Percentiles rank a stretch among this genome's conserved stretches.
phyloP scores from a whole-genome alignment of 495 filamentous ascomycete genomes.

The Neurospora sp. region DNA sequence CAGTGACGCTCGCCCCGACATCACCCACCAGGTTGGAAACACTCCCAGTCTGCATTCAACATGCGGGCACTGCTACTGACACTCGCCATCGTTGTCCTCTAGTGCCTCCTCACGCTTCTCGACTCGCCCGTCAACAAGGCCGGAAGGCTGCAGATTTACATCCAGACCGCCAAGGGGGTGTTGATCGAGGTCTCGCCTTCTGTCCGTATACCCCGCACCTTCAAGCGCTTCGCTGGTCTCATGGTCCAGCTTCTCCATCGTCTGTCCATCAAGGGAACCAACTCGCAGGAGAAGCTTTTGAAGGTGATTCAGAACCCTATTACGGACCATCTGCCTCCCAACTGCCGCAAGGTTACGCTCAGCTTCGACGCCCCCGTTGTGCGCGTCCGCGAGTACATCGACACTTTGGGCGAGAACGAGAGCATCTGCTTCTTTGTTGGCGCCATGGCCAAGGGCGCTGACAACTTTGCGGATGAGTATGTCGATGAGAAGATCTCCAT shows the following conservation, averaged over 20 bases:
- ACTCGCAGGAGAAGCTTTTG: constrained; percentile 92
- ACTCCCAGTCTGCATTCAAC: constrained; percentile 26
- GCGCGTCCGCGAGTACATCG: constrained; percentile 79
- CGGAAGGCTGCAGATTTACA: constrained; percentile 94
- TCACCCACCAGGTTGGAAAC: constrained; percentile 83
- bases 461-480: constrained; percentile 88
- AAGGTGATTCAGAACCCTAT: constrained; percentile 98
- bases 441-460: constrained; percentile 93
- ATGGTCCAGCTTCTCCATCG: constrained; percentile 99
- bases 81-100: constrained; percentile 2
- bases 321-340: constrained; percentile 89
- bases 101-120: constrained; percentile 96
- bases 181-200: constrained; percentile 96
- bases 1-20: constrained; percentile 93
- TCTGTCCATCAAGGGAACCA: constrained; percentile 87
- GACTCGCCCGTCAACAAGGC: constrained; percentile 98
- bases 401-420: constrained; percentile 65
- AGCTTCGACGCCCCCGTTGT: constrained; percentile 85
- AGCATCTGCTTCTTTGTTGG: constrained; percentile 97
- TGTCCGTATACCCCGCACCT: constrained; percentile 92
- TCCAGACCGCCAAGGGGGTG: constrained; percentile 92
- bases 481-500: constrained; percentile 97
- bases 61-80: constrained; percentile 27
- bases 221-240: constrained; percentile 95
- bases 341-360: constrained; percentile 94